Conservation (phyloP, 768 basidiomycete genomes). For the Termitomyces sp. region DNA sequence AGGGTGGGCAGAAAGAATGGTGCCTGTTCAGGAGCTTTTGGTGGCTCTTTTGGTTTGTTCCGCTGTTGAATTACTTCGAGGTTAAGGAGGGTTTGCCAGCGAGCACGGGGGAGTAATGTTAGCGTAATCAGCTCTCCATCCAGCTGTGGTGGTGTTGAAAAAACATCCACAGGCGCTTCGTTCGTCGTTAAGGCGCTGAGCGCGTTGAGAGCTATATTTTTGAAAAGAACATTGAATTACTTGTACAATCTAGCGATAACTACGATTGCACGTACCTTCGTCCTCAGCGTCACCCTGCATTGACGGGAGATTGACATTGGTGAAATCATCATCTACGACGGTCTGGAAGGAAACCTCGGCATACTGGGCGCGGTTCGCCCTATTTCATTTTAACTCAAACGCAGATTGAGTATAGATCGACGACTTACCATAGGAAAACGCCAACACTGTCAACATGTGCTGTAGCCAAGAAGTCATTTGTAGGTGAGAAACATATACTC, state of each 20-base stretch:
- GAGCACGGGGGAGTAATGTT: slow-evolving; percentile 83
- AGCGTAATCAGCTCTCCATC: slow-evolving; percentile 90
- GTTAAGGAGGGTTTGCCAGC: slow-evolving; percentile 97
- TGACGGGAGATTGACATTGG: slow-evolving; percentile 69
- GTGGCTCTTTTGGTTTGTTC: slow-evolving; percentile 94
- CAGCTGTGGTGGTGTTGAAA: slow-evolving; percentile 83
- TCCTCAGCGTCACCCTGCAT: slow-evolving; percentile 82
- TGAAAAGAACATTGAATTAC: not conserved
- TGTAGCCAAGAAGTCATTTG: slow-evolving; percentile 93
- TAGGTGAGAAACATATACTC: slow-evolving; percentile 88
- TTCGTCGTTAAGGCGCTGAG: slow-evolving; percentile 58
- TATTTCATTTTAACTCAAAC: slow-evolving; percentile 20
- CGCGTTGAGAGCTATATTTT: slow-evolving; percentile 56
- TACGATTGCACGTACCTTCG: slow-evolving; percentile 47
- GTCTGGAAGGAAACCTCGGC: slow-evolving; percentile 76
- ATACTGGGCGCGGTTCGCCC: slow-evolving; percentile 97
- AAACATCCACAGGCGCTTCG: slow-evolving; percentile 60
- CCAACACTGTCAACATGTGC: slow-evolving; percentile 93
- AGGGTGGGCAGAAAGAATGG: slow-evolving; percentile 97
- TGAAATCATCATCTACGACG: slow-evolving; percentile 70
- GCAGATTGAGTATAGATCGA: not conserved
- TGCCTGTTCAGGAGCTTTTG: slow-evolving; percentile 91
- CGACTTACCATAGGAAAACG: slow-evolving; percentile 80
- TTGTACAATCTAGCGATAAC: not conserved
- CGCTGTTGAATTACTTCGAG: slow-evolving; percentile 95